Evolutionary conservation across 1,284 basidiomycete species (phyloP), one percentile per base, ranked within the genome.

Genomic region (Meripilus lineatus): DNA sequence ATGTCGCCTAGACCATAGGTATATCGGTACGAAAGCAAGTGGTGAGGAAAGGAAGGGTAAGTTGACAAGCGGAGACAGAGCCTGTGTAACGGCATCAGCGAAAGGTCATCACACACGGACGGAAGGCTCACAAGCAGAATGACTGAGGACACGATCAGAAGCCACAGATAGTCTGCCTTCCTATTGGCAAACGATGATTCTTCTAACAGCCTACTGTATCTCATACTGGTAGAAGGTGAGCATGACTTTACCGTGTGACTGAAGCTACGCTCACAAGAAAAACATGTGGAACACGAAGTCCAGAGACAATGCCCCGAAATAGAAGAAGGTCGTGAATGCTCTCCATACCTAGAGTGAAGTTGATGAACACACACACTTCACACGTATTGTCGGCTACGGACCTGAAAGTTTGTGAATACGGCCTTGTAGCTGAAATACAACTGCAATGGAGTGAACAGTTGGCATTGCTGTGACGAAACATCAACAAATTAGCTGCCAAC

Each of bases 211-310:
- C 93, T 79, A 44, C 91, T 93, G 62, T 98, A 99, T 42, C 95
- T 76, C 91, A 98, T 94, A 61, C 92, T 93, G 32, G 30, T 45
- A 46, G 34, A 34, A 22, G 30, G 18, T 13, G 26, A 25, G 20
- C 22, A 21, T 14, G 23, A 4, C 38, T 39, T n/a, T n/a, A 36
- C 20, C 43, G 3, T 11, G 42, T 17, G 7, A 11, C 22, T 8
- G 32, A 3, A 33, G 24, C 3, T 23, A 18, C 2, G 71, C 91
- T 63, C 57, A 94, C 92, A 97, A 94, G 75, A 98, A 98, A 75
- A 97, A 96, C 46, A 99, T 74, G 63, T 98, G 94, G 67, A 99
- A 96, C 46, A 95, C 75, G 51, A 97, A 92, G 62, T 98, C 94
- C n/a, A 98, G 69, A 2, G 87, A 90, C 53, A 98, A 78, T 0